A percentile compares a stretch with the other conserved stretches of the same genome.
Conservation (phyloP, 768 basidiomycete genomes). For the Termitomyces sp. region DNA sequence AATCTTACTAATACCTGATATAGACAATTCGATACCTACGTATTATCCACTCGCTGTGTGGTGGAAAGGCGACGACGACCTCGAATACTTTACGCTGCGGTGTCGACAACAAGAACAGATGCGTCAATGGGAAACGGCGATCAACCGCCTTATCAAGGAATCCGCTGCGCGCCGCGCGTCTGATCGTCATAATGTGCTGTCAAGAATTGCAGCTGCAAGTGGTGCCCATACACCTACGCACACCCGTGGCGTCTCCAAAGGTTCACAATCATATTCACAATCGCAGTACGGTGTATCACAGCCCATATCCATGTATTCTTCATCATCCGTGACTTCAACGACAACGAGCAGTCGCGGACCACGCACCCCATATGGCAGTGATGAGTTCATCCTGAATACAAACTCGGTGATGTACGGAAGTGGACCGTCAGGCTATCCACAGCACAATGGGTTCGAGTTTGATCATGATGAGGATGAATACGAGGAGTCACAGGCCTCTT, state of each 20-base stretch:
- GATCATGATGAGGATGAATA: slow-evolving; percentile 69
- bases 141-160: slow-evolving; percentile 82
- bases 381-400: slow-evolving; percentile 29
- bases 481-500: slow-evolving; percentile 65
- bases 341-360: slow-evolving; percentile 24
- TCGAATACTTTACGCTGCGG: slow-evolving; percentile 91
- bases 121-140: slow-evolving; percentile 85
- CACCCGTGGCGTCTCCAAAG: slow-evolving; percentile 27
- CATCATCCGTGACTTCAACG: slow-evolving; percentile 19
- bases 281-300: slow-evolving; percentile 19
- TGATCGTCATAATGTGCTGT: slow-evolving; percentile 45
- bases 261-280: slow-evolving; percentile 19
- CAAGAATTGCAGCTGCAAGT: slow-evolving; percentile 45
- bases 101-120: slow-evolving; percentile 92
- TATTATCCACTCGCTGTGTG: slow-evolving; percentile 82
- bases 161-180: slow-evolving; percentile 64
- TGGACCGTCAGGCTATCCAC: slow-evolving; percentile 53
- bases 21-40: slow-evolving; percentile 45
- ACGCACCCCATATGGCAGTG: slow-evolving; percentile 30
- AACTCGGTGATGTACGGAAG: slow-evolving; percentile 22
- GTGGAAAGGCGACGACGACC: slow-evolving; percentile 92
- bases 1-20: not conserved
- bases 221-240: slow-evolving; percentile 37
- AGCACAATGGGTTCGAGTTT: slow-evolving; percentile 65
- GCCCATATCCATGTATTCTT: slow-evolving; percentile 26